A percentile compares a stretch with the other conserved stretches of the same genome.
These are phyloP conservation scores for Candida krabiensis DNA, from an alignment of 805 yeast genomes.

Conservation along the genomic window DNA sequence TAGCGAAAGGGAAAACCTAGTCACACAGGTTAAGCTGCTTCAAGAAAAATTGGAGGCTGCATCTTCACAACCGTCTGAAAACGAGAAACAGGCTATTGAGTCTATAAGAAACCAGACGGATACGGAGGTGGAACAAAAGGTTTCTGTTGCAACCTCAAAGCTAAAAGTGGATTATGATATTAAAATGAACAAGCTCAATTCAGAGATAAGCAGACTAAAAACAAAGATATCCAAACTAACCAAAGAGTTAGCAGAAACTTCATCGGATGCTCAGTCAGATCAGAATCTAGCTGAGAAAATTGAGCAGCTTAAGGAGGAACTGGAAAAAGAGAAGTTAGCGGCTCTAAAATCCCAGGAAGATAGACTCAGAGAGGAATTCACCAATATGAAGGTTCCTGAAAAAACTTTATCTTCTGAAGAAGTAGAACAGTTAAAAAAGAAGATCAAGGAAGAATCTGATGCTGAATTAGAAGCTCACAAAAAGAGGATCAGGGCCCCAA, in stretches of 20 bases:
- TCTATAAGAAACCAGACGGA: constrained; percentile 6
- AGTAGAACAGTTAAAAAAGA: constrained; percentile 23
- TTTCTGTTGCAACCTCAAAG: constrained; percentile 10
- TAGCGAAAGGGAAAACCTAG: constrained; percentile 18
- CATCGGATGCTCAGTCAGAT: not conserved
- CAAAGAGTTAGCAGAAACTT: constrained; percentile 4
- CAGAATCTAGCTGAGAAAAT: constrained; percentile 2
- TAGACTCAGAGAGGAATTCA: constrained; percentile 12
- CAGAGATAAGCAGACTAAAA: constrained; percentile 18
- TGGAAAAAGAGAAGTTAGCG: constrained; percentile 20
- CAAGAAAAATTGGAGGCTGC: constrained; percentile 11
- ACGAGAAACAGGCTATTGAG: not conserved
- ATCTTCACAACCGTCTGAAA: not conserved
- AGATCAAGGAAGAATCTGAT: constrained; percentile 31
- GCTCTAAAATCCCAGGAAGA: constrained; percentile 19
- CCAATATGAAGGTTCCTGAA: constrained; percentile 1
- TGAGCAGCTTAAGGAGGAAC: constrained; percentile 20
- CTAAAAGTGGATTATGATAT: constrained; percentile 17
- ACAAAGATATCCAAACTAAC: constrained; percentile 14
- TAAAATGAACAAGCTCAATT: constrained; percentile 12
- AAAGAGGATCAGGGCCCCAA: constrained; percentile 37
- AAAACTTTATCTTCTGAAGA: constrained; percentile 20
- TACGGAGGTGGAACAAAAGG: constrained; percentile 3
- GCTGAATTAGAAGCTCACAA: constrained; percentile 33
- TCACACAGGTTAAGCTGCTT: constrained; percentile 14